phyloP scores from a whole-genome alignment of 2,329 filamentous ascomycete genomes.

The Chalaropsis thielavioides region DNA sequence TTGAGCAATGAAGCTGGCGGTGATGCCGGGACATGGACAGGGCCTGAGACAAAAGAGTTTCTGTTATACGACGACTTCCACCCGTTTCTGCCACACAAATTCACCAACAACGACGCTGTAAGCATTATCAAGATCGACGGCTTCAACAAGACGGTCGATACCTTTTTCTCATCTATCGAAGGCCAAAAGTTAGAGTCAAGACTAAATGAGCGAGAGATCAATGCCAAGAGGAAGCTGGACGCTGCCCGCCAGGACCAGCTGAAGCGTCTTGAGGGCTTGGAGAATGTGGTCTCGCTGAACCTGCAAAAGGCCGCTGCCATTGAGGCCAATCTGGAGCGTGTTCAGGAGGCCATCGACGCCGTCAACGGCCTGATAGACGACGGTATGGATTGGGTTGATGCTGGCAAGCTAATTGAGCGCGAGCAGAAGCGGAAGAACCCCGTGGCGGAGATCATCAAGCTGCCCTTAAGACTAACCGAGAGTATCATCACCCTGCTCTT shows the following conservation, averaged over 20 bases:
- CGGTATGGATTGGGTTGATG: slow-evolving; percentile 96
- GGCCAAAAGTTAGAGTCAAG: slow-evolving; percentile 80
- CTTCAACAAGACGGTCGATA: slow-evolving; percentile 88
- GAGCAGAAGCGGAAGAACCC: slow-evolving; percentile 70
- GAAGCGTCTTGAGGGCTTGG: slow-evolving; percentile 69
- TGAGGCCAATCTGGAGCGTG: slow-evolving; percentile 75
- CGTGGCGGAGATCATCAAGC: slow-evolving; percentile 71
- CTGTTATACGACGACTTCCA: slow-evolving; percentile 90
- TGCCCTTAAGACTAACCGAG: slow-evolving; percentile 80
- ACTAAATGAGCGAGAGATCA: slow-evolving; percentile 65
- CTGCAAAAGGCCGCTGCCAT: slow-evolving; percentile 80
- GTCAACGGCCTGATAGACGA: slow-evolving; percentile 83
- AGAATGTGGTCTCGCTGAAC: slow-evolving; percentile 69
- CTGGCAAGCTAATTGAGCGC: slow-evolving; percentile 72
- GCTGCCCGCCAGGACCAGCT: slow-evolving; percentile 71
- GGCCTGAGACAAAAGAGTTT: slow-evolving; percentile 29
- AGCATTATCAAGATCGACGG: slow-evolving; percentile 63
- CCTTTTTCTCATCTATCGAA: slow-evolving; percentile 94
- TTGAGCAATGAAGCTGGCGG: slow-evolving; percentile 2
- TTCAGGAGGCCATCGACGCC: slow-evolving; percentile 84
- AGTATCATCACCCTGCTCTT: slow-evolving; percentile 73
- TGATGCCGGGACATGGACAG: slow-evolving; percentile 11
- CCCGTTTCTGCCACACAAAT: slow-evolving; percentile 73
- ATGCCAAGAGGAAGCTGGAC: slow-evolving; percentile 71
- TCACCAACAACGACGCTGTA: slow-evolving; percentile 50